Percentiles rank a stretch among this genome's conserved stretches.
These are phyloP conservation scores for Xerocomus nothofagi DNA, from an alignment of 1,284 basidiomycete species.

Conservation along the genomic window DNA sequence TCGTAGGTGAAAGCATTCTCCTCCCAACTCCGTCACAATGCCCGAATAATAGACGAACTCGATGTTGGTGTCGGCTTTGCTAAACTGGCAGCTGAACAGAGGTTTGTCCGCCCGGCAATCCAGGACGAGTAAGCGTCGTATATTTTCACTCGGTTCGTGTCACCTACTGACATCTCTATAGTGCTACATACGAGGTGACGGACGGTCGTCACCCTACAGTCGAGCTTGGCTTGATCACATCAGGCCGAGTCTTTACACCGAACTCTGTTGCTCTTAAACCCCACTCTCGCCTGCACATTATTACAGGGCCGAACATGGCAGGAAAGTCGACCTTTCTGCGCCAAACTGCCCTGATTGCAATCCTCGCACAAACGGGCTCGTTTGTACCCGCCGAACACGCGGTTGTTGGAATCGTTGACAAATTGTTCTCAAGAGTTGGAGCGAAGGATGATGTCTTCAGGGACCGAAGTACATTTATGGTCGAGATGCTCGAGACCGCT, in stretches of 20 bases:
- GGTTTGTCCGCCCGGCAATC: constrained; percentile 73
- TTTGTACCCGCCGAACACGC: constrained; percentile 90
- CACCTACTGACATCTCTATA: constrained; percentile 32
- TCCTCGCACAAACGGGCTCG: constrained; percentile 90
- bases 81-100: constrained; percentile 76
- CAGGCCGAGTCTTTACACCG: constrained; percentile 77
- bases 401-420: constrained; percentile 84
- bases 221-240: constrained; percentile 80
- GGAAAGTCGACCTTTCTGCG: constrained; percentile 92
- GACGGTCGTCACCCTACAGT: constrained; percentile 93
- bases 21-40: constrained; percentile 66
- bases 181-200: constrained; percentile 63
- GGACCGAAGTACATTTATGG: constrained; percentile 93
- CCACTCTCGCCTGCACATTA: constrained; percentile 66
- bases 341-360: constrained; percentile 87
- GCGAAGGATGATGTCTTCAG: constrained; percentile 94
- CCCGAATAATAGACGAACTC: constrained; percentile 83
- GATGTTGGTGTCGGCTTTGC: constrained; percentile 87
- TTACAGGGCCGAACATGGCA: constrained; percentile 98
- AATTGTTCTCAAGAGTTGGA: constrained; percentile 91
- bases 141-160: background rate
- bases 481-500: constrained; percentile 86
- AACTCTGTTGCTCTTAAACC: constrained; percentile 74
- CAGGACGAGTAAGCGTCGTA: constrained; percentile 65
- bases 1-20: constrained; percentile 63